phyloP scores from a whole-genome alignment of 140 eudicot species.

The Flaveria floridana region DNA sequence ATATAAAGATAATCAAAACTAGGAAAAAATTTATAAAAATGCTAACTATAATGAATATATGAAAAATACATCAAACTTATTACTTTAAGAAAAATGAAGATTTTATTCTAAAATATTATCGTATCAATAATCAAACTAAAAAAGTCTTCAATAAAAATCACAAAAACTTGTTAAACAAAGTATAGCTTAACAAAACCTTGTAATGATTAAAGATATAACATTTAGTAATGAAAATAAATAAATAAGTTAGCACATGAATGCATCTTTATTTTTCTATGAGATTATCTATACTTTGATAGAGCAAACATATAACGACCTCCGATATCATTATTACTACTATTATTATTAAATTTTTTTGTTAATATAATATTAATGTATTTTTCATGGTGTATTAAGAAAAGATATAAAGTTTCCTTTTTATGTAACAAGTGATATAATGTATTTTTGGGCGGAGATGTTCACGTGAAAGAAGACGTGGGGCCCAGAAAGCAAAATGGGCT shows the following conservation, averaged over 20 bases:
- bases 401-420: conserved; percentile 10
- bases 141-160: too few species aligned
- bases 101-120: too few species aligned
- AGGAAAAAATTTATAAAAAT: too few species aligned
- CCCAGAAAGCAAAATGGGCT: conserved; percentile 33
- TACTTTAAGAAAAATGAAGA: too few species aligned
- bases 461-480: conserved; percentile 47
- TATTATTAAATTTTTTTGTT: too few species aligned
- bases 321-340: too few species aligned
- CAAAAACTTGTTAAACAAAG: neutral
- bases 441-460: conserved; percentile 34
- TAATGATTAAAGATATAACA: neutral
- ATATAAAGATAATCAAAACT: too few species aligned
- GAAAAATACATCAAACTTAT: too few species aligned
- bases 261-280: neutral
- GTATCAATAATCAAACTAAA: too few species aligned
- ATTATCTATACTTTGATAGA: too few species aligned
- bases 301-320: too few species aligned
- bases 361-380: neutral
- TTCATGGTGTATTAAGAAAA: neutral
- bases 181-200: neutral
- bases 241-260: neutral
- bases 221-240: neutral
- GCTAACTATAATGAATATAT: too few species aligned
- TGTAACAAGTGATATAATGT: conserved; percentile 24